These are phyloP conservation scores for Fusarium denticulatum DNA, from an alignment of 2,329 filamentous ascomycete genomes.

Conservation along the genomic window DNA sequence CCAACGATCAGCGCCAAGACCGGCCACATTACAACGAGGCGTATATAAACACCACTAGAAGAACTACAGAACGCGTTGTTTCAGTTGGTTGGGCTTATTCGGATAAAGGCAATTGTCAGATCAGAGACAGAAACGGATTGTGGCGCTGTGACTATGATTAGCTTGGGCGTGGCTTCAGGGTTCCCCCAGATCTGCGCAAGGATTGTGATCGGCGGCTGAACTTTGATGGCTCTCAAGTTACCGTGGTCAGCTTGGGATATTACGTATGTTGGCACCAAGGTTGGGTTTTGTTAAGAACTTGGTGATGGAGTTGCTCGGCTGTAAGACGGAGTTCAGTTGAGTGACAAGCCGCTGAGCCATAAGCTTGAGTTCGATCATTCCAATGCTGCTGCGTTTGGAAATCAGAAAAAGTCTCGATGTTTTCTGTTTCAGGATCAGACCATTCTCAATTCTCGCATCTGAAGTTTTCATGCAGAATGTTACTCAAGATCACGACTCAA, in stretches of 20 bases:
- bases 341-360: neutral
- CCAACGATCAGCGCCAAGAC: neutral
- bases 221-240: neutral
- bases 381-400: too few relatives aligned
- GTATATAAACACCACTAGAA: neutral
- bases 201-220: neutral
- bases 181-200: neutral
- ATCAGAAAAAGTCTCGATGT: too few relatives aligned
- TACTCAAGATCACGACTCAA: too few relatives aligned
- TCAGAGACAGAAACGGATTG: constrained; percentile 1
- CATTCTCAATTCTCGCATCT: too few relatives aligned
- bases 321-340: neutral
- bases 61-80: neutral
- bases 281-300: too few relatives aligned
- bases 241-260: rapidly evolving
- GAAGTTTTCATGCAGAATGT: too few relatives aligned
- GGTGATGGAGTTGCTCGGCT: neutral
- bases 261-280: too few relatives aligned
- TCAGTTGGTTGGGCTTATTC: rapidly evolving
- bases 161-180: neutral
- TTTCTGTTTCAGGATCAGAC: too few relatives aligned
- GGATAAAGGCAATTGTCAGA: neutral
- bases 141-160: neutral
- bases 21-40: too few relatives aligned
- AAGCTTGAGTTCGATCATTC: too few relatives aligned